phyloP scores from a whole-genome alignment of 2,329 filamentous ascomycete species.

The Penicillium sclerotiorum region DNA sequence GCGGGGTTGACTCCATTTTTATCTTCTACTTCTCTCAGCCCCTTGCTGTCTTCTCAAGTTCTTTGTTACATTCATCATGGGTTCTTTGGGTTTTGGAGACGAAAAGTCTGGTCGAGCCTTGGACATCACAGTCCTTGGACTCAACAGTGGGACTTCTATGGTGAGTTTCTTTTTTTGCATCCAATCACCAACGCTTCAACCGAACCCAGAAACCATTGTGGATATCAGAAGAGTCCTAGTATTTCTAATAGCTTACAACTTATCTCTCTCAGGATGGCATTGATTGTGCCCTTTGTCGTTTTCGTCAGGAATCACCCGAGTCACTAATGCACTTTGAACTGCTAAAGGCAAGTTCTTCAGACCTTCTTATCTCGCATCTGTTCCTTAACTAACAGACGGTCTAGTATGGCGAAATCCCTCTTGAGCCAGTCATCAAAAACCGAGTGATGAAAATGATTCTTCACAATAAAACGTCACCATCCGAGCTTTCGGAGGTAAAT shows the following conservation, averaged over 20 bases:
- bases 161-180: slow-evolving; percentile 22
- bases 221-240: too few species aligned
- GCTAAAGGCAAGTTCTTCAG: slow-evolving; percentile 34
- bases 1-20: background rate
- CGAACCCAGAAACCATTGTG: too few species aligned
- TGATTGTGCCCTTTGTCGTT: slow-evolving; percentile 61
- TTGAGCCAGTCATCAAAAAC: slow-evolving; percentile 58
- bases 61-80: slow-evolving; percentile 11
- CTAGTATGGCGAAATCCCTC: slow-evolving; percentile 59
- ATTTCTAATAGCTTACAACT: background rate
- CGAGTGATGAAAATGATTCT: slow-evolving; percentile 61
- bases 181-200: too few species aligned
- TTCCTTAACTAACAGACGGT: background rate
- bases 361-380: too few species aligned
- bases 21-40: background rate
- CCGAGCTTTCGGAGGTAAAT: slow-evolving; percentile 60
- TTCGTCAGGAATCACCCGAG: slow-evolving; percentile 56
- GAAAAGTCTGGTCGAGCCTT: slow-evolving; percentile 35
- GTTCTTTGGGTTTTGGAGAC: slow-evolving; percentile 12
- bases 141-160: slow-evolving; percentile 60
- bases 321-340: slow-evolving; percentile 60
- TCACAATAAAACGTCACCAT: slow-evolving; percentile 56
- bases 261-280: slow-evolving; percentile 52
- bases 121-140: slow-evolving; percentile 57
- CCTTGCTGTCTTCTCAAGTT: background rate